A percentile compares a stretch with the other conserved stretches of the same genome.
These are phyloP conservation scores for Starmerella vaccinii DNA, from an alignment of 805 yeast species.

Conservation along the genomic window DNA sequence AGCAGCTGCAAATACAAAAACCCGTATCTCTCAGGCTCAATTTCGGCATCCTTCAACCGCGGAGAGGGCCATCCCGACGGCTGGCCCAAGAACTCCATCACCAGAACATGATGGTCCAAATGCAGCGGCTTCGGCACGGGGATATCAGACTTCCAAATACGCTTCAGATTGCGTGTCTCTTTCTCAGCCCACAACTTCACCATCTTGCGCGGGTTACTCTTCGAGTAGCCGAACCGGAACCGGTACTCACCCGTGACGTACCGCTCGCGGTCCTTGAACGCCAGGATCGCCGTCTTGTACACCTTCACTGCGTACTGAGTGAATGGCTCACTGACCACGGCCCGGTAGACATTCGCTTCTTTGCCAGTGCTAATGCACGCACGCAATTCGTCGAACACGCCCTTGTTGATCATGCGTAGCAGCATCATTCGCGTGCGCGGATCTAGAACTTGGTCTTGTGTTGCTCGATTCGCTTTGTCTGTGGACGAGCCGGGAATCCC, in stretches of 20 bases:
- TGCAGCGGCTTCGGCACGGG: constrained; percentile 93
- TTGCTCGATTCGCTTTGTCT: constrained; percentile 88
- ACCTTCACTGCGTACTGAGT: constrained; percentile 65
- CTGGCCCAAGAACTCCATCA: constrained; percentile 84
- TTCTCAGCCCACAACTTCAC: constrained; percentile 98
- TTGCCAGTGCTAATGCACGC: constrained; percentile 96
- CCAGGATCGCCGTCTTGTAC: constrained; percentile 89
- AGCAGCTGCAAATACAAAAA: constrained; percentile 67
- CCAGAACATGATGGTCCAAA: constrained; percentile 77
- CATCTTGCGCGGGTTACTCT: constrained; percentile 93
- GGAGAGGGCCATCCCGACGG: constrained; percentile 81
- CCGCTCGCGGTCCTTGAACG: constrained; percentile 93
- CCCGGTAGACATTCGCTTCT: constrained; percentile 97
- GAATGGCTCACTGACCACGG: constrained; percentile 30
- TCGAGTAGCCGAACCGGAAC: constrained; percentile 71
- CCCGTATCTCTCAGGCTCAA: constrained; percentile 48
- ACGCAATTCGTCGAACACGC: constrained; percentile 71
- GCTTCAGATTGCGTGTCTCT: constrained; percentile 83
- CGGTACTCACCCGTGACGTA: constrained; percentile 95
- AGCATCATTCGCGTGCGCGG: constrained; percentile 84
- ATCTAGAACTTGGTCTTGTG: constrained; percentile 92
- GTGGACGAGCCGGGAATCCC: constrained; percentile 24
- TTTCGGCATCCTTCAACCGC: constrained; percentile 71
- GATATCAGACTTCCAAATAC: constrained; percentile 66
- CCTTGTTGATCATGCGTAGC: constrained; percentile 70